Evolutionary conservation across 2,329 filamentous ascomycete genomes (phyloP).

Genomic region (Fusarium sp.): DNA sequence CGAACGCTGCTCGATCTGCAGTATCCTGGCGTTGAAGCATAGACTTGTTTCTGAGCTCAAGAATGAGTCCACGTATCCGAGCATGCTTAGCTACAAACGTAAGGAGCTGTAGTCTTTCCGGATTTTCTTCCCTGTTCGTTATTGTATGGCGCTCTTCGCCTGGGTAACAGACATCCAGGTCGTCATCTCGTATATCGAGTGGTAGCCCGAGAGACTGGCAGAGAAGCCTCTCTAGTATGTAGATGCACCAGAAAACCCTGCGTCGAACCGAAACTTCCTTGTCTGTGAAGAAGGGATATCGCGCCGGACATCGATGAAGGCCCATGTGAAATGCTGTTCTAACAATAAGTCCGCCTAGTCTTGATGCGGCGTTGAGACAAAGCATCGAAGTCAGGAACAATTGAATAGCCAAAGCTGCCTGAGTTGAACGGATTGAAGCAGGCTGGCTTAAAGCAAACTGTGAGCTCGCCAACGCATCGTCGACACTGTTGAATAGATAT

Average conservation of each 20-base stretch:
- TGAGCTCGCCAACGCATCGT: constrained; percentile 59
- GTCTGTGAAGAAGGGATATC: constrained; percentile 58
- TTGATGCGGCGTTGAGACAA: constrained; percentile 63
- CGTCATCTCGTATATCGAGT: constrained; percentile 62
- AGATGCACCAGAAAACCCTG: constrained; percentile 65
- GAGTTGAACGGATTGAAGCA: constrained; percentile 55
- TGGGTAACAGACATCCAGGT: constrained; percentile 65
- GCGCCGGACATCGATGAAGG: constrained; percentile 64
- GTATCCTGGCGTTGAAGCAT: constrained; percentile 55
- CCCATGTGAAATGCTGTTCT: constrained; percentile 65
- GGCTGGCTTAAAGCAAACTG: constrained; percentile 56
- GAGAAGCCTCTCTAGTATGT: constrained; percentile 62
- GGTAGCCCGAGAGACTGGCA: constrained; percentile 65
- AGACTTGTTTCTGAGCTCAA: constrained; percentile 62
- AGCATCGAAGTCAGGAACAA: constrained; percentile 64
- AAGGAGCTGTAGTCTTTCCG: constrained; percentile 47
- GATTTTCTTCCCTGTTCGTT: constrained; percentile 19
- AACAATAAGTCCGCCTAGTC: constrained; percentile 62
- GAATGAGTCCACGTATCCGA: constrained; percentile 57
- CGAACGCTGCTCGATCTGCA: constrained; percentile 52
- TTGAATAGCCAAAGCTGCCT: constrained; percentile 62
- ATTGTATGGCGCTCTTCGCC: constrained; percentile 54
- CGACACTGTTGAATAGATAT: constrained; percentile 58
- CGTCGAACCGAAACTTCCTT: constrained; percentile 58
- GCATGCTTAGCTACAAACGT: constrained; percentile 56